Conservation (phyloP, 345 rosid genomes). For the Dimocarpus longan region DNA sequence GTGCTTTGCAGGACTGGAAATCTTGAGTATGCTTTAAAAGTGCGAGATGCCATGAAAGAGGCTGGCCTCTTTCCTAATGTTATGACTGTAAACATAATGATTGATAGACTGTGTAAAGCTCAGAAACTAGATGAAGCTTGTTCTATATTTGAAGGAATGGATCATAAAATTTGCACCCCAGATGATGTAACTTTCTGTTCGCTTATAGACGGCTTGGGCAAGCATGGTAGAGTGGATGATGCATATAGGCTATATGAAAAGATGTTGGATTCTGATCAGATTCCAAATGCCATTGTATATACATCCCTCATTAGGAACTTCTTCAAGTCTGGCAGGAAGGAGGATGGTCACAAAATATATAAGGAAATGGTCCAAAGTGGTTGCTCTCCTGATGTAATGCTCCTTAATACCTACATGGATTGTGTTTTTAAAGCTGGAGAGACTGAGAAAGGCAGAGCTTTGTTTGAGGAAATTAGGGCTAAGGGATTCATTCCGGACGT, state of each 20-base stretch:
- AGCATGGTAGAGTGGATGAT: constrained; percentile 84
- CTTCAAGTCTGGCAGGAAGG: constrained; percentile 78
- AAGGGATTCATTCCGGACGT: constrained; percentile 75
- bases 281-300: constrained; percentile 65
- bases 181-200: constrained; percentile 83
- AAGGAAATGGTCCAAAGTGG: constrained; percentile 75
- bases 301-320: constrained; percentile 86
- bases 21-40: constrained; percentile 63
- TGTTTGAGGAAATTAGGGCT: constrained; percentile 80
- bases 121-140: constrained; percentile 82
- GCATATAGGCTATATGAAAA: constrained; percentile 83
- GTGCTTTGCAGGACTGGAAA: constrained; percentile 78
- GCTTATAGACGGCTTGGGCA: constrained; percentile 91
- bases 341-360: constrained; percentile 94
- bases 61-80: constrained; percentile 86
- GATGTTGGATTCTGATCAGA: constrained; percentile 70
- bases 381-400: constrained; percentile 73
- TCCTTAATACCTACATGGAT: constrained; percentile 90
- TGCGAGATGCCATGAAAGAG: constrained; percentile 80
- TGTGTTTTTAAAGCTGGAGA: constrained; percentile 93
- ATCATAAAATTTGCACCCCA: constrained; percentile 73
- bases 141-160: constrained; percentile 74
- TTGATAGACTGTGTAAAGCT: constrained; percentile 91
- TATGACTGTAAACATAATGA: constrained; percentile 86
- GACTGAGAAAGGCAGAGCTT: constrained; percentile 73